Percentiles rank a stretch among this genome's conserved stretches.
phyloP scores from a whole-genome alignment of 2,329 filamentous ascomycete genomes.

The Pseudocercospora pini-densiflorae region DNA sequence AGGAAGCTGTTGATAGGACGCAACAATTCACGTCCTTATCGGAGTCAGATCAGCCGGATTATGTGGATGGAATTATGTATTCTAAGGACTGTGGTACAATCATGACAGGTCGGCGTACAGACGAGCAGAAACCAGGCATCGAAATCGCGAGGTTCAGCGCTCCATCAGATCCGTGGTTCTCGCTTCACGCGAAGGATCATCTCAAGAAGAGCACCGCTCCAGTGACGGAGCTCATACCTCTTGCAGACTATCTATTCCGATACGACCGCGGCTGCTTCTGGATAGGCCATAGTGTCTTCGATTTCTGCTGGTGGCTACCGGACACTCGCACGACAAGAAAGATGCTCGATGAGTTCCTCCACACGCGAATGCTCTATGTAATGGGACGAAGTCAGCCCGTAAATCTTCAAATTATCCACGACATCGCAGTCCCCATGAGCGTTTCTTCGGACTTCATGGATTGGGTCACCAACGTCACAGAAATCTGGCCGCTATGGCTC shows the following conservation, averaged over 20 bases:
- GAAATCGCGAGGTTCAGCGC: constrained; percentile 55
- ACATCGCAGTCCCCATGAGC: constrained; percentile 61
- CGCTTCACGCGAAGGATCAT: constrained; percentile 62
- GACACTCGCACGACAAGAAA: constrained; percentile 63
- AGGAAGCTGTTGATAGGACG: constrained; percentile 47
- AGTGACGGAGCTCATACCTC: constrained; percentile 43
- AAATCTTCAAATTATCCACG: constrained; percentile 63
- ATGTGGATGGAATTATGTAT: constrained; percentile 63
- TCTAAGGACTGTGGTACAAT: constrained; percentile 24
- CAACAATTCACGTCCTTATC: constrained; percentile 39
- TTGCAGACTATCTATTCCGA: constrained; percentile 61
- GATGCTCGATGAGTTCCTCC: constrained; percentile 63
- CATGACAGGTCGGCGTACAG: constrained; percentile 2
- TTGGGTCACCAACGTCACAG: constrained; percentile 52
- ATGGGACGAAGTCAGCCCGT: constrained; percentile 63
- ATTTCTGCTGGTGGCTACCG: constrained; percentile 54
- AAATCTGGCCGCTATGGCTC: constrained; percentile 62
- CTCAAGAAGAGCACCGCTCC: not conserved
- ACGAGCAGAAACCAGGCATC: not conserved
- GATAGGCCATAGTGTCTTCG: constrained; percentile 63
- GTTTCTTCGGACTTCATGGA: constrained; percentile 57
- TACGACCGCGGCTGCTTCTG: constrained; percentile 69
- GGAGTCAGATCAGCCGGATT: constrained; percentile 54
- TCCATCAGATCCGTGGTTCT: constrained; percentile 71
- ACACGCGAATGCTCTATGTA: constrained; percentile 65